Percentiles rank a stretch among this genome's conserved stretches.
Conservation (phyloP, 2,329 filamentous ascomycete genomes). For the Aspergillus sp. region DNA sequence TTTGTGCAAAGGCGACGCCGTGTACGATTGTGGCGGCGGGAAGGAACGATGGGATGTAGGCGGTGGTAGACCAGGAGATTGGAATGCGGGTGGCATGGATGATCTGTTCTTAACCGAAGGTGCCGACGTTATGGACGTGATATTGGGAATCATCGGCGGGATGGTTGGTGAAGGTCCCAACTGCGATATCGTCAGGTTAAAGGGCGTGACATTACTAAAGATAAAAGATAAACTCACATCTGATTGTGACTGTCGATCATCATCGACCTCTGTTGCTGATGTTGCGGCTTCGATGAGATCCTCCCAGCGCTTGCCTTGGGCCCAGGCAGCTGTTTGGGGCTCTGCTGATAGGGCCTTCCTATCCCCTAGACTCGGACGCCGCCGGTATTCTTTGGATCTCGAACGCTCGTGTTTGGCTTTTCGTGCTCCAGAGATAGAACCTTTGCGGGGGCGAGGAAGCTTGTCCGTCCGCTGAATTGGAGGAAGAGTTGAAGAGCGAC, state of each 20-base stretch:
- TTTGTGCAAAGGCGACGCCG: slow-evolving; percentile 87
- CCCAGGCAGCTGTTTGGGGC: slow-evolving; percentile 69
- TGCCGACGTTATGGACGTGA: slow-evolving; percentile 39
- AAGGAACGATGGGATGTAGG: slow-evolving; percentile 47
- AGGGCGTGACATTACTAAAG: neutral
- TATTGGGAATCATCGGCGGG: slow-evolving; percentile 38
- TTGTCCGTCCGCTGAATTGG: slow-evolving; percentile 75
- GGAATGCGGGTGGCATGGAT: slow-evolving; percentile 61
- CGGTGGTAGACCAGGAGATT: slow-evolving; percentile 46
- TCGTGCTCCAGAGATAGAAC: slow-evolving; percentile 74
- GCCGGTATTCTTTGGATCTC: slow-evolving; percentile 72
- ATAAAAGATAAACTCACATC: slow-evolving; percentile 63
- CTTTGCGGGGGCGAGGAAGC: slow-evolving; percentile 73
- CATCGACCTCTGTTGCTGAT: slow-evolving; percentile 85
- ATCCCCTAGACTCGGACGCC: slow-evolving; percentile 71
- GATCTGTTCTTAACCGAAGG: slow-evolving; percentile 52
- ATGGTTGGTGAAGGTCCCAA: slow-evolving; percentile 42
- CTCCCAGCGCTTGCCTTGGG: slow-evolving; percentile 88
- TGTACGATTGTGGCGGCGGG: slow-evolving; percentile 56
- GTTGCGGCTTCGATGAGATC: slow-evolving; percentile 93
- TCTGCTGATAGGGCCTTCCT: slow-evolving; percentile 86
- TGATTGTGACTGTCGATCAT: slow-evolving; percentile 72
- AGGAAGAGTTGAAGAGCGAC: slow-evolving; percentile 82
- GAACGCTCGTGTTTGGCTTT: slow-evolving; percentile 78
- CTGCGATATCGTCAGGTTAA: slow-evolving; percentile 19